Evolutionary conservation across 2,329 filamentous ascomycete species (phyloP).

Genomic region (Pseudogymnoascus sp.): DNA sequence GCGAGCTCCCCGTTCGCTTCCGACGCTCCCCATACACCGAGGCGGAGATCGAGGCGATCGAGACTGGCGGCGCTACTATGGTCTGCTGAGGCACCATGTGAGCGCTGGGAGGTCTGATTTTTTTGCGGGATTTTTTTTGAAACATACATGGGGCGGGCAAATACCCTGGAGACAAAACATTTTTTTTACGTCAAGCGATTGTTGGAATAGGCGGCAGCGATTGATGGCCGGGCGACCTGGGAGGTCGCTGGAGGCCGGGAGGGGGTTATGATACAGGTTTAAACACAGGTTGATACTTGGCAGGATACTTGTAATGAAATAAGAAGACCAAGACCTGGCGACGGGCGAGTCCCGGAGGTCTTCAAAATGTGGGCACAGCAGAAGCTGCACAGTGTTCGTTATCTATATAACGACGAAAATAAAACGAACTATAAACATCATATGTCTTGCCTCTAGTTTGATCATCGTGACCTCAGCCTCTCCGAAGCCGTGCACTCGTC

Average conservation of each 20-base stretch:
- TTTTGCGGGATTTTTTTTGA: background rate
- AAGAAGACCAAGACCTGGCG: background rate
- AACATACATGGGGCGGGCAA: background rate
- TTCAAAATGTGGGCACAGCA: background rate
- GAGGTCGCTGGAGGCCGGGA: background rate
- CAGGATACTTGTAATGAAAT: conserved; percentile 7
- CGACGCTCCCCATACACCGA: conserved; percentile 62
- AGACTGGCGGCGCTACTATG: conserved; percentile 78
- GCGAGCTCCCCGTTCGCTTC: conserved; percentile 79
- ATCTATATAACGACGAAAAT: background rate
- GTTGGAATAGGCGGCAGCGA: background rate
- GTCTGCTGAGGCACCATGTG: conserved; percentile 27
- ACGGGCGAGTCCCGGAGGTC: conserved; percentile 1
- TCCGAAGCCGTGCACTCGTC: background rate
- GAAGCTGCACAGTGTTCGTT: background rate
- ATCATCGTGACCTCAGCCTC: background rate
- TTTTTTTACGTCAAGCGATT: conserved; percentile 1
- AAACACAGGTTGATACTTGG: conserved; percentile 2
- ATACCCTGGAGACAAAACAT: conserved; percentile 3
- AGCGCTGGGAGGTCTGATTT: background rate
- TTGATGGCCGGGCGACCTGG: background rate
- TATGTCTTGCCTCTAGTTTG: background rate
- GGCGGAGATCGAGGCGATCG: conserved; percentile 89
- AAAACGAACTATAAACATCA: background rate
- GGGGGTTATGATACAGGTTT: conserved; percentile 5